Base-by-base conservation (phyloP, 2,329 filamentous ascomycete species). In the Chaetomiaceae sp. region DNA sequence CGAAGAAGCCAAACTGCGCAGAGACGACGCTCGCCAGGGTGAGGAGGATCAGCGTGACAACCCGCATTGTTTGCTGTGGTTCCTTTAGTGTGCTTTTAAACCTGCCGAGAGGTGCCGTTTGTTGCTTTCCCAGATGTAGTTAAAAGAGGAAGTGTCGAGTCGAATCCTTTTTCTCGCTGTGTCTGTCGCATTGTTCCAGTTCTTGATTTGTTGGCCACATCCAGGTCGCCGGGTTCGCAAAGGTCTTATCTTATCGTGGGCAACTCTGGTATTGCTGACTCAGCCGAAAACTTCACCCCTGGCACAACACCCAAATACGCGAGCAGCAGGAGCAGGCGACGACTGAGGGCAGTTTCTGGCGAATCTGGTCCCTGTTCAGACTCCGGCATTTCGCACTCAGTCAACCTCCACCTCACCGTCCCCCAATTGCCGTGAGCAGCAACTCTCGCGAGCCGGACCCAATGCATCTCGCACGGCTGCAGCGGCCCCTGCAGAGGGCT, bases 1-100 rank as follows among this genome's bases (percentile, higher is more conserved):
- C 91, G 73, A 97, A 99, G 80, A 99, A 96, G 67, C 89, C 87
- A 70, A 97, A 97, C 72, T 97, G 92, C 10, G 89, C 89, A 53
- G 79, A 74, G 4, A 78, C 83, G 14, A 81, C 71, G 57, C 81
- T 72, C 54, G 89, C 66, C 25, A 90, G 69, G 45, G 87, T 73
- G 14, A 90, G 67, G 47, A 78, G 51, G n/a, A 66, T 56, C 32
- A 69, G 44, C 27, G 53, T 50, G 11, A 65, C 51, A 54, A 64
- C 55, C 40, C 58, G 65, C 71, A 73, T 73, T 25, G 51, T 69
- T 52, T 10, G n/a, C 4, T 1, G n/a, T 13, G 14, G 14, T 25
- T 38, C 14, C 9, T 2, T 3, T 34, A 2, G 16, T 10, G 20
- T 10, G 23, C 21, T 23, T 49, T 21, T 33, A 14, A 5, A 37